Percentiles rank a stretch among this genome's conserved stretches.
Evolutionary conservation across 768 basidiomycete genomes (phyloP).

Genomic region (Cyclocybe aegerita): DNA sequence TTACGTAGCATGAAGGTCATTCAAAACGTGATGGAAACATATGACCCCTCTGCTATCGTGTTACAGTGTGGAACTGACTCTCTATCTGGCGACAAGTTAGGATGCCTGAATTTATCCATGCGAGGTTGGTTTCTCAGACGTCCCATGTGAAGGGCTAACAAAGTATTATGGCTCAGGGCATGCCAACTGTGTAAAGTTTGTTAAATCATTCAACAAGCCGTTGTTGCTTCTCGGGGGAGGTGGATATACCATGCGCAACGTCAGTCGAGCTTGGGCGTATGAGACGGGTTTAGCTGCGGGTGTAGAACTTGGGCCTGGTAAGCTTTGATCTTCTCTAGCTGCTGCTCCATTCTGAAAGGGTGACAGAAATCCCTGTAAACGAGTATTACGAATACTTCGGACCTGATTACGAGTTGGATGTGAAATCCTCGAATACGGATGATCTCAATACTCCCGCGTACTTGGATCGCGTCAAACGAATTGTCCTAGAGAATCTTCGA

Average conservation of each 20-base stretch:
- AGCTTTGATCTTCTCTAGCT: constrained; percentile 9
- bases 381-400: constrained; percentile 99
- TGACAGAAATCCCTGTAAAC: constrained; percentile 90
- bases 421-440: constrained; percentile 91
- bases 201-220: constrained; percentile 94
- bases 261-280: constrained; percentile 95
- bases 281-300: constrained; percentile 99
- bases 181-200: constrained; percentile 95
- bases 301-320: constrained; percentile 86
- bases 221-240: constrained; percentile 94
- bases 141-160: neutral
- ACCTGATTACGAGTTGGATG: constrained; percentile 94
- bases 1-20: constrained; percentile 63
- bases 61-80: constrained; percentile 98
- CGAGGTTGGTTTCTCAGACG: constrained; percentile 47
- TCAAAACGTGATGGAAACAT: constrained; percentile 89
- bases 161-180: constrained; percentile 56
- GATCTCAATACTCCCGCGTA: constrained; percentile 94
- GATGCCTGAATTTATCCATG: constrained; percentile 96
- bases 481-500: constrained; percentile 89
- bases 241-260: constrained; percentile 98
- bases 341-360: neutral
- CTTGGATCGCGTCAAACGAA: constrained; percentile 87
- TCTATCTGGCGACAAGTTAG: constrained; percentile 92
- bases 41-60: constrained; percentile 92